These are phyloP conservation scores for Hypoxylon rickii DNA, from an alignment of 495 filamentous ascomycete genomes.

Conservation along the genomic window DNA sequence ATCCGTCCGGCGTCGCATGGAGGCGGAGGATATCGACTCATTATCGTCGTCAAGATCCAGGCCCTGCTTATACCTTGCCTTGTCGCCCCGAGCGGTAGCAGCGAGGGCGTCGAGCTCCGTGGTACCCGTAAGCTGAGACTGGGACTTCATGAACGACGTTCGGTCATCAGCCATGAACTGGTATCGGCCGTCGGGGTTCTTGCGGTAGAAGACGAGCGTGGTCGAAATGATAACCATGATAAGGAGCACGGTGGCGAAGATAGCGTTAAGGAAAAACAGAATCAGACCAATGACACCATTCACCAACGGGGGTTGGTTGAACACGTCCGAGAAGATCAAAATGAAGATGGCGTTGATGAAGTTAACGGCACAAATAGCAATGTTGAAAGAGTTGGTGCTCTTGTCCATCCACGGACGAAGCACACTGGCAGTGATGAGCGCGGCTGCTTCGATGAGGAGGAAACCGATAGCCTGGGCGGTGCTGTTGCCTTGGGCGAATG, in stretches of 20 bases:
- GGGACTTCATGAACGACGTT: constrained; percentile 97
- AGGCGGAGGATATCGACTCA: constrained; percentile 59
- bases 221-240: constrained; percentile 88
- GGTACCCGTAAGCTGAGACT: constrained; percentile 73
- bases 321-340: constrained; percentile 79
- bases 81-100: constrained; percentile 88
- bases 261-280: constrained; percentile 90
- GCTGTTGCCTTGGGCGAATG: constrained; percentile 74
- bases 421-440: constrained; percentile 77
- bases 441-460: constrained; percentile 80
- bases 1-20: constrained; percentile 43
- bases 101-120: constrained; percentile 93
- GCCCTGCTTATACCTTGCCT: constrained; percentile 65
- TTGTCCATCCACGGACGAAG: constrained; percentile 99
- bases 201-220: constrained; percentile 78
- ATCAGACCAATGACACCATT: constrained; percentile 93
- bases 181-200: constrained; percentile 95
- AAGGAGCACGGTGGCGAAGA: constrained; percentile 82
- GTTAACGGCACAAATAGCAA: constrained; percentile 86
- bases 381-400: constrained; percentile 97
- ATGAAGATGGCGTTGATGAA: constrained; percentile 90
- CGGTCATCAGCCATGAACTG: constrained; percentile 97
- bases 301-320: constrained; percentile 82
- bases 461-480: constrained; percentile 82
- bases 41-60: constrained; percentile 79